phyloP scores from a whole-genome alignment of 805 yeast genomes.

The Saccharomycopsis javanensis region DNA sequence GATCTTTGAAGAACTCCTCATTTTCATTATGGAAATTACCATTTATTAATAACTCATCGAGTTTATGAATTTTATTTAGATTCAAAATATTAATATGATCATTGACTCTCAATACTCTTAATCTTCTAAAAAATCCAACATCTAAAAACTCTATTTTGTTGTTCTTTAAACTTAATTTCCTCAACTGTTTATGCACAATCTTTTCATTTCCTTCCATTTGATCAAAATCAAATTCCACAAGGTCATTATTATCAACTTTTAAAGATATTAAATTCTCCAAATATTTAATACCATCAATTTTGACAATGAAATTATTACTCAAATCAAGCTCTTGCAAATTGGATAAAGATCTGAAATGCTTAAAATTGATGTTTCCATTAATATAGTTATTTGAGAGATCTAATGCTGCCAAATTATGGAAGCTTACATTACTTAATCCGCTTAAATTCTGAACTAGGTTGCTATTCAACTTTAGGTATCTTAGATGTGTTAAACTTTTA shows the following conservation, averaged over 20 bases:
- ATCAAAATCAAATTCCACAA: slow-evolving; percentile 7
- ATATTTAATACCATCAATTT: slow-evolving; percentile 27
- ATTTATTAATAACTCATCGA: slow-evolving; percentile 17
- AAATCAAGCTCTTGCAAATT: slow-evolving; percentile 23
- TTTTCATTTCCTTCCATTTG: slow-evolving; percentile 2
- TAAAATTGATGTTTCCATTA: slow-evolving; percentile 27
- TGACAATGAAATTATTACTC: slow-evolving; percentile 29
- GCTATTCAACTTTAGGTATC: slow-evolving; percentile 23
- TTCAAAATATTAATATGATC: slow-evolving; percentile 25
- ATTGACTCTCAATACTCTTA: slow-evolving; percentile 30
- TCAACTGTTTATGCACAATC: slow-evolving; percentile 6
- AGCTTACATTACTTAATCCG: slow-evolving; percentile 19
- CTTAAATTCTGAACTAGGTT: slow-evolving; percentile 27
- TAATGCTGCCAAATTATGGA: slow-evolving; percentile 25
- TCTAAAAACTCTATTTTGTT: slow-evolving; percentile 10
- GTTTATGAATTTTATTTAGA: slow-evolving; percentile 4
- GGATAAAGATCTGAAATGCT: slow-evolving; percentile 23
- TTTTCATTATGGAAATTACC: neutral
- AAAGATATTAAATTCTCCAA: slow-evolving; percentile 29
- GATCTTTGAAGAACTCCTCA: neutral
- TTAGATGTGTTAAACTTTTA: slow-evolving; percentile 30
- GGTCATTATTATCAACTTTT: slow-evolving; percentile 15
- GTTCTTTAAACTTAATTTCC: slow-evolving; percentile 16
- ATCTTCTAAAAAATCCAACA: slow-evolving; percentile 6
- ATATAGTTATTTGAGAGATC: slow-evolving; percentile 21